phyloP scores from a whole-genome alignment of 164 flowering plant genomes.

The Brasenia schreberi region DNA sequence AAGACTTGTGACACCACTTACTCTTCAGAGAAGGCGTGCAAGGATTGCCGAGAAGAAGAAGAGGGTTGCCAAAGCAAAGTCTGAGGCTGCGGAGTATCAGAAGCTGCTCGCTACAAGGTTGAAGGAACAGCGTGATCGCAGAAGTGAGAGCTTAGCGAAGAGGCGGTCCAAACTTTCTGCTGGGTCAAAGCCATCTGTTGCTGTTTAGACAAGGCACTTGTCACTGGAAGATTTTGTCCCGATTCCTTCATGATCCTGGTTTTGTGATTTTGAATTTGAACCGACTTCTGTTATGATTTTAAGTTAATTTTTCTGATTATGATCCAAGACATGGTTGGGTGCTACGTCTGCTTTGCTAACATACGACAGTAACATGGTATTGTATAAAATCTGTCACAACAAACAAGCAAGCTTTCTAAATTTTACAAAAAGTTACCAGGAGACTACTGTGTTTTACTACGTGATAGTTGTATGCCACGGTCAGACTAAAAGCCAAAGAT shows the following conservation, averaged over 20 bases:
- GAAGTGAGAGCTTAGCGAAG: conserved; percentile 40
- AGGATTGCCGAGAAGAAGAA: conserved; percentile 40
- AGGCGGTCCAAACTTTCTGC: conserved; percentile 39
- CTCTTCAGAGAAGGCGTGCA: conserved; percentile 36
- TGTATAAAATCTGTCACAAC: too few relatives aligned
- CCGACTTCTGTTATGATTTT: too few relatives aligned
- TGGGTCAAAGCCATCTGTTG: conserved; percentile 33
- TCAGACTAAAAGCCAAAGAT: too few relatives aligned
- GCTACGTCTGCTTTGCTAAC: too few relatives aligned
- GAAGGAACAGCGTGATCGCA: conserved; percentile 38
- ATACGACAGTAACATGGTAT: too few relatives aligned
- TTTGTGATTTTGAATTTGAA: too few relatives aligned
- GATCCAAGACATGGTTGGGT: too few relatives aligned
- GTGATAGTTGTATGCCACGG: too few relatives aligned
- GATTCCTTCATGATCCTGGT: background rate
- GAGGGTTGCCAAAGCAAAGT: conserved; percentile 34
- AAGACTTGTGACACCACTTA: conserved; percentile 39
- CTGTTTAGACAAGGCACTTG: conserved; percentile 4
- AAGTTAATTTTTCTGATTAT: too few relatives aligned
- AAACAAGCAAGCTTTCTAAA: too few relatives aligned
- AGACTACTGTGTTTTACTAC: too few relatives aligned
- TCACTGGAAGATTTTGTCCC: background rate
- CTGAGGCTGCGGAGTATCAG: conserved; percentile 48
- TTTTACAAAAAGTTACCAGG: too few relatives aligned
- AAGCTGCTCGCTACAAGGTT: conserved; percentile 36